Evolutionary conservation across 129 eudicot species (phyloP).

Genomic region (Oenanthe sinensis): DNA sequence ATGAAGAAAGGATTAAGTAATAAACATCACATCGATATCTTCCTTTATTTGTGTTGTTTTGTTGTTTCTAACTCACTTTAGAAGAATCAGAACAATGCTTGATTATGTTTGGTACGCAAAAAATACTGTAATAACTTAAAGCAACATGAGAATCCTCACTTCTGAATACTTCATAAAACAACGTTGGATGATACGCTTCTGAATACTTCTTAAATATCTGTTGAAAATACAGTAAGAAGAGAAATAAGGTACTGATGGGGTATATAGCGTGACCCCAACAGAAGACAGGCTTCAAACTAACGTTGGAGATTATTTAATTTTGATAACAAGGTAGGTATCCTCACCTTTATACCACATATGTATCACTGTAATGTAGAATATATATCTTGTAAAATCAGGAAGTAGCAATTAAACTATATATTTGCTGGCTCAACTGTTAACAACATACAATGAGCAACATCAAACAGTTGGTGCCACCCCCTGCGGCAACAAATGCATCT

Average conservation of each 20-base stretch:
- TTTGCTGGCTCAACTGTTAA: not conserved
- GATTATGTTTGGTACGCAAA: not conserved
- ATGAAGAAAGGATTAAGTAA: not conserved
- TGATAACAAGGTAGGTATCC: conserved; percentile 55
- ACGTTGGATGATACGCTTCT: not conserved
- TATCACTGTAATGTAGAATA: not conserved
- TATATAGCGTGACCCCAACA: conserved; percentile 20
- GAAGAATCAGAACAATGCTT: not conserved
- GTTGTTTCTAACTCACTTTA: not conserved
- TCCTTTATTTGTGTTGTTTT: not conserved
- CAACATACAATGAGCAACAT: conserved; percentile 7
- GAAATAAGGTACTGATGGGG: not conserved
- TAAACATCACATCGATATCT: not conserved
- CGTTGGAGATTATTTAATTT: conserved; percentile 12
- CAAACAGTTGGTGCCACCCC: conserved; percentile 11
- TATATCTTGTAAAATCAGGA: not conserved
- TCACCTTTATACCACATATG: conserved; percentile 38
- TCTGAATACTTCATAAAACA: not conserved
- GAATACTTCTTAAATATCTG: too few species aligned
- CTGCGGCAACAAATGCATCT: not conserved
- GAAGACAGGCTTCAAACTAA: conserved; percentile 29
- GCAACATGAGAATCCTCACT: not conserved
- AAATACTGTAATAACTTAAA: not conserved
- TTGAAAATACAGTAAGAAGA: not conserved
- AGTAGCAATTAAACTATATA: not conserved